Conservation (phyloP, 805 yeast species). For the Yamadazyma kitorensis region DNA sequence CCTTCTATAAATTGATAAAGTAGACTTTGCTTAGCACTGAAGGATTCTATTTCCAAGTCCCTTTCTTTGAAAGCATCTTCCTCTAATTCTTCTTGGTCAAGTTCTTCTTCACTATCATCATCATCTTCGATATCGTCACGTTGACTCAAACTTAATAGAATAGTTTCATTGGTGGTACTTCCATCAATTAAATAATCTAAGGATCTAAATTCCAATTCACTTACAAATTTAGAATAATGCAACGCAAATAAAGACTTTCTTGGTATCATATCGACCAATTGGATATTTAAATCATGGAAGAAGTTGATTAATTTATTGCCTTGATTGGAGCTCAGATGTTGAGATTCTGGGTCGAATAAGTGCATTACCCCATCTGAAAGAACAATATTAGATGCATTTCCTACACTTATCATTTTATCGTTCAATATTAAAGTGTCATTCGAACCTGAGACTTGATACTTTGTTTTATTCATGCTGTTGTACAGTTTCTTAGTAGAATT, state of each 20-base stretch:
- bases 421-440: conserved; percentile 19
- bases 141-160: conserved; percentile 49
- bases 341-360: conserved; percentile 18
- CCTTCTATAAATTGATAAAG: conserved; percentile 66
- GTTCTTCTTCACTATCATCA: no score
- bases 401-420: conserved; percentile 13
- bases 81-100: neutral
- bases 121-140: conserved; percentile 33
- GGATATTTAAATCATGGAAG: conserved; percentile 21
- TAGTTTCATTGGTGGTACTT: conserved; percentile 48
- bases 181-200: conserved; percentile 58
- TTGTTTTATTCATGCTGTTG: conserved; percentile 5
- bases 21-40: conserved; percentile 33
- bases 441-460: conserved; percentile 14
- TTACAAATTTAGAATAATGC: conserved; percentile 60
- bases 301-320: conserved; percentile 10
- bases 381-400: conserved; percentile 16
- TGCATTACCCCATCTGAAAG: conserved; percentile 36
- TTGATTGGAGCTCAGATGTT: no score
- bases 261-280: conserved; percentile 27
- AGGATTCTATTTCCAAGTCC: conserved; percentile 20
- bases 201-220: conserved; percentile 64
- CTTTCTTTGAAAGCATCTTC: neutral
- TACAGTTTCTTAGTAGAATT: conserved; percentile 5
- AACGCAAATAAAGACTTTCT: conserved; percentile 36